Percentiles rank a stretch among this genome's conserved stretches.
These are phyloP conservation scores for Psidium friedrichsthalianum DNA, from an alignment of 345 rosid species.

Conservation along the genomic window DNA sequence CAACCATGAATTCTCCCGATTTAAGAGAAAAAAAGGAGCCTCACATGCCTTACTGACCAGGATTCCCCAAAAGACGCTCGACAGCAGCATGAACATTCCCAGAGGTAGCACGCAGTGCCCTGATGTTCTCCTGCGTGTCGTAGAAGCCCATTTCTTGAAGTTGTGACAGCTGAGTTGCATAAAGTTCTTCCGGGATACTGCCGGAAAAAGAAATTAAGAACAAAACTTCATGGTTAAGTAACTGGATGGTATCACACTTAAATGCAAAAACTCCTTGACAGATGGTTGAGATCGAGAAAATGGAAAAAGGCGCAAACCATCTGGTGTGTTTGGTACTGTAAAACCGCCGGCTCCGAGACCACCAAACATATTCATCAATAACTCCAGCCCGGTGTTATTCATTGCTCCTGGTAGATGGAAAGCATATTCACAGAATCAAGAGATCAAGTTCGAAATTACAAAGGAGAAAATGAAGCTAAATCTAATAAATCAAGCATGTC, in stretches of 20 bases:
- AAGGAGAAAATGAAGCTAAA: not conserved
- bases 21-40: not conserved
- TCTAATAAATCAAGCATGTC: not conserved
- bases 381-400: constrained; percentile 40
- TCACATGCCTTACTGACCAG: constrained; percentile 19
- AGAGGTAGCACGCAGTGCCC: constrained; percentile 65
- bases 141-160: constrained; percentile 90
- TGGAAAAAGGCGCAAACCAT: constrained; percentile 33
- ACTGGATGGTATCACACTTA: not conserved
- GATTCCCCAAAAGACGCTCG: constrained; percentile 77
- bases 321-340: constrained; percentile 41
- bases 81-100: constrained; percentile 89
- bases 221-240: not conserved
- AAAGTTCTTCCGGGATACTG: constrained; percentile 87
- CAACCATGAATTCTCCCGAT: not conserved
- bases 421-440: not conserved
- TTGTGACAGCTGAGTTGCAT: constrained; percentile 79
- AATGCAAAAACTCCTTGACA: not conserved
- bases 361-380: constrained; percentile 89
- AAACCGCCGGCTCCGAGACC: constrained; percentile 71
- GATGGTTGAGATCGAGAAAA: not conserved
- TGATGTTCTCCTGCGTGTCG: constrained; percentile 75
- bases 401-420: constrained; percentile 17
- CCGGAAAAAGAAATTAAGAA: not conserved
- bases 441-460: not conserved